These are phyloP conservation scores for Dactylella cylindrospora DNA, from an alignment of 2,329 filamentous ascomycete genomes.

Conservation along the genomic window DNA sequence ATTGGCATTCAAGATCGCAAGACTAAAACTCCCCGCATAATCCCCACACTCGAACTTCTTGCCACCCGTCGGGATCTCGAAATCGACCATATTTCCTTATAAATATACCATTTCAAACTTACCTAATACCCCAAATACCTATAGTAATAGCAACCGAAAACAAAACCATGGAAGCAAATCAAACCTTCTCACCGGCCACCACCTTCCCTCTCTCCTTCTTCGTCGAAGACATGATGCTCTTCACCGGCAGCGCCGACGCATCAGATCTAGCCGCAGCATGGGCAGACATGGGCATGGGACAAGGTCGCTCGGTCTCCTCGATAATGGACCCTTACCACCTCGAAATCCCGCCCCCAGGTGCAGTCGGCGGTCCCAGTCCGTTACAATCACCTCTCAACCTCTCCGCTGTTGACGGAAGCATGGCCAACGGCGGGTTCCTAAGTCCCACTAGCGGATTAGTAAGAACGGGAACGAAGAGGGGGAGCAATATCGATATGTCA, in stretches of 20 bases:
- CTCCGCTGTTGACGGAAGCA: conserved; percentile 1
- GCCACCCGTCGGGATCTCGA: too few species aligned
- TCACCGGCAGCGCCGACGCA: conserved; percentile 25
- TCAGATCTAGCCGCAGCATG: conserved; percentile 26
- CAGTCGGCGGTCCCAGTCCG: conserved; percentile 9
- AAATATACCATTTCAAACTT: too few species aligned
- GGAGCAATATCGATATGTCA: conserved; percentile 22
- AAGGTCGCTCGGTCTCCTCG: conserved; percentile 41
- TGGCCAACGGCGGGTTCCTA: conserved; percentile 12
- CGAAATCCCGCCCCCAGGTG: conserved; percentile 7
- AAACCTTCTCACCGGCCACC: conserved; percentile 33
- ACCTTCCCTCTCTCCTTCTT: conserved; percentile 42
- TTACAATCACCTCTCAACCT: conserved; percentile 17
- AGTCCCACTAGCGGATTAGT: not conserved
- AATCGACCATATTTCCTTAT: too few species aligned
- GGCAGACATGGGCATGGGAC: conserved; percentile 42
- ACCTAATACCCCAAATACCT: too few species aligned
- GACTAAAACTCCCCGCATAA: too few species aligned
- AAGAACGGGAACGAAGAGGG: conserved; percentile 19
- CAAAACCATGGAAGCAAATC: conserved; percentile 12
- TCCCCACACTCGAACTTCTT: conserved; percentile 2
- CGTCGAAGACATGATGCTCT: conserved; percentile 43
- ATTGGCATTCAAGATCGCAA: not conserved
- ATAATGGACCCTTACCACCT: conserved; percentile 42
- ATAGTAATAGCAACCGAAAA: too few species aligned